Base-by-base conservation (phyloP, 2,329 filamentous ascomycete genomes). In the Aspergillus ochraceus region DNA sequence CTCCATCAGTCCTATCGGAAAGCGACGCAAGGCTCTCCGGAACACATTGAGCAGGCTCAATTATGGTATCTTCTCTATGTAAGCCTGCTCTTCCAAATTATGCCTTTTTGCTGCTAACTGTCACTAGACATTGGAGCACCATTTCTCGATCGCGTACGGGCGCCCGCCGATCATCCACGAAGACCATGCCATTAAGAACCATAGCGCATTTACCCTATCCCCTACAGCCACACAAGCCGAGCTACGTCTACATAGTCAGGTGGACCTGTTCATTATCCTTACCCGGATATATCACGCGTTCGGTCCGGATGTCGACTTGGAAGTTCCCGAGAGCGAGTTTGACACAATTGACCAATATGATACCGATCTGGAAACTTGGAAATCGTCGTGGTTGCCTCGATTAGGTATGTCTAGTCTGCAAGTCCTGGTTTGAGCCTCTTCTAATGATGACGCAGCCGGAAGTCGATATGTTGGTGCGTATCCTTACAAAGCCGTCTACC, bases 391-490 rank as follows among this genome's bases (percentile, higher is more conserved):
- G 75, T 60, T 72, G 26, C 72, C 73, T 46, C 72, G 74, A 29
- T 64, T 77, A 65, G 68, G 74, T 76, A 67, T 58, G 30, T 17
- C 26, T 26, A 22, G 9, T 32, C 9, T 32, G 12, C 32, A 14
- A 14, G 12, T 24, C 9, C n/a, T 24, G 36, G 45, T 22, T 29
- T 4, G 4, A 10, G 11, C 4, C 14, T 10, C 11, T 54, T 32
- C 52, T 51, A 8, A 29, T 19, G 30, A 14, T 47, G 5, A 47
- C 22, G 51, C 58, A 82, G 80, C 72, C 51, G 77, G 77, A 32
- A 80, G 80, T 60, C 74, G 75, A 57, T 77, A 81, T 61, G 75
- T 84, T 39, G 77, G 79, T 45, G 74, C 76, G 54, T 83, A 83
- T 64, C 81, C 81, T 20, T 77, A 79, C 55, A 82, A 82, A 68